Conservation (phyloP, 2,329 filamentous ascomycete genomes). For the Alternaria metachromatica region DNA sequence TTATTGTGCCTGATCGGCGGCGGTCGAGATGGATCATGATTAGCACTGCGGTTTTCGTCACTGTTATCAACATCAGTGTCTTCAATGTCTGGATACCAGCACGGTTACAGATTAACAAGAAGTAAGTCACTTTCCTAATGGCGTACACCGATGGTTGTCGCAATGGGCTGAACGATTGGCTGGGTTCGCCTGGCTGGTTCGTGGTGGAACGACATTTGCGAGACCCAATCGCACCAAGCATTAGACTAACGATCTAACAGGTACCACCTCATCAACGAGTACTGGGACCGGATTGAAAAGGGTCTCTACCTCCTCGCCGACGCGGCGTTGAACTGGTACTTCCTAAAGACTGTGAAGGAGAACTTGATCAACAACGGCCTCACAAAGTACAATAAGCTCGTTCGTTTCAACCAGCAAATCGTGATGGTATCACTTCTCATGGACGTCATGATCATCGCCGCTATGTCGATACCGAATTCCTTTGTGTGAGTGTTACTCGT, state of each 20-base stretch:
- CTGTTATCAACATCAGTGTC: conserved; percentile 46
- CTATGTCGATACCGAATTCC: conserved; percentile 57
- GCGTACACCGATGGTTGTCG: neutral
- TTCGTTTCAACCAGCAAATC: conserved; percentile 59
- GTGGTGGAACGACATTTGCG: neutral
- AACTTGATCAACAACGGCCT: conserved; percentile 58
- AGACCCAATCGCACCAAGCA: neutral
- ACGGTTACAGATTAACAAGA: conserved; percentile 39
- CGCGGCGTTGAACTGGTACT: conserved; percentile 49
- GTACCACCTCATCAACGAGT: conserved; percentile 45
- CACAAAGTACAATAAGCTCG: conserved; percentile 59
- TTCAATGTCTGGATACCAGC: conserved; percentile 53
- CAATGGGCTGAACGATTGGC: neutral
- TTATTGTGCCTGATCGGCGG: conserved; percentile 43
- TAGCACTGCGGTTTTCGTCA: conserved; percentile 46
- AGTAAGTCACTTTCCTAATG: conserved; percentile 13
- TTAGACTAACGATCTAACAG: conserved; percentile 8
- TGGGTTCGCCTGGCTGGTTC: neutral
- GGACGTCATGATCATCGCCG: conserved; percentile 57
- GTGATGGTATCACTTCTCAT: conserved; percentile 59
- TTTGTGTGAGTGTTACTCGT: conserved; percentile 45
- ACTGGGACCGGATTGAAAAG: conserved; percentile 50
- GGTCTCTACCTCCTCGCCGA: conserved; percentile 48
- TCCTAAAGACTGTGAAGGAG: conserved; percentile 53
- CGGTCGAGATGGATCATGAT: conserved; percentile 46